Base-by-base conservation (phyloP, 257 asterid genomes). In the Apocynum venetum region DNA sequence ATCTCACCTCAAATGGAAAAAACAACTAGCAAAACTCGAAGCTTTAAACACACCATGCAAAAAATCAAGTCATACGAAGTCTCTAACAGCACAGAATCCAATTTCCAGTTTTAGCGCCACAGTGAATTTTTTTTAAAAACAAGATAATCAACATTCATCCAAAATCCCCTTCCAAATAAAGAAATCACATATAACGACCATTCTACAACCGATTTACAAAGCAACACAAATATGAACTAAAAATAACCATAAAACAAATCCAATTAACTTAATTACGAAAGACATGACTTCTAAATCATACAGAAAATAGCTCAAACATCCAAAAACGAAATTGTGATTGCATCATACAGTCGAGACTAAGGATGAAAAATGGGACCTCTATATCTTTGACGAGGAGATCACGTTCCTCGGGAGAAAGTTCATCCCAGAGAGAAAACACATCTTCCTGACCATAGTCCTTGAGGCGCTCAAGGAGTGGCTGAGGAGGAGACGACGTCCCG, bases 391-490 rank as follows among this genome's bases (percentile, higher is more conserved):
- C 87, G 79, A 95, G 97, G 69, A 79, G 79, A 73, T 87, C 85
- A 40, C 96, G 91, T 77, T 95, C 96, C 65, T 91, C 93, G 2
- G 86, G 12, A 6, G 99, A 90, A 53, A 95, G 93, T 80, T 93
- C 93, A 46, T 89, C 94, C 99, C 98, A 95, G 56, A 88, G 94
- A 69, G 96, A 88, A 83, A 93, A 93, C 31, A 85, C 89, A 76
- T 93, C 94, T 82, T 95, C 99, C 66, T 95, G 98, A 38, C 99
- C 99, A 81, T 93, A 95, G 86, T 95, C 99, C 72, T 95, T 95
- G 80, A 95, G 92, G 83, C 99, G 86, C 91, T 95, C 99, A n/a
- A 93, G 91, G 81, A 95, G 85, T 44, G 85, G 80, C 77, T 87
- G 93, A 56, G 99, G 98, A 73, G 91, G 91, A 63, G 78, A 80